Conservation (phyloP, 192 early-diverging fungal species). For the Backusella morwellensis region DNA sequence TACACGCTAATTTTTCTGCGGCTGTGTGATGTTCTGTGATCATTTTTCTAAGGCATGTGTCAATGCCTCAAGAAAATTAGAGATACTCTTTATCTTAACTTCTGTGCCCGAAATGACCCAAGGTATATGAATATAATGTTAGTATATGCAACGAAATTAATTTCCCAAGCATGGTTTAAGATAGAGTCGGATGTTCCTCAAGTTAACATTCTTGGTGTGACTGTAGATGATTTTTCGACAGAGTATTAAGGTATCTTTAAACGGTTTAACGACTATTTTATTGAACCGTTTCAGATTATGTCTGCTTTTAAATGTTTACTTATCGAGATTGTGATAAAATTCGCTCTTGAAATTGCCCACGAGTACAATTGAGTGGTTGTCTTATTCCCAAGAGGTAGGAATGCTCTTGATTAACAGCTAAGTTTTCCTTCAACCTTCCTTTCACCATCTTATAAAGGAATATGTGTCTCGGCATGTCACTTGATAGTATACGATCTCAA, state of each 20-base stretch:
- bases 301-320: too few species aligned
- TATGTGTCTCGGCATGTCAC: too few species aligned
- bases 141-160: neutral
- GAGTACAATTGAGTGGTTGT: too few species aligned
- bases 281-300: neutral
- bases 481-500: too few species aligned
- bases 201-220: neutral
- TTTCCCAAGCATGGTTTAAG: too few species aligned
- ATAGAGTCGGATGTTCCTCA: neutral
- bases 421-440: too few species aligned
- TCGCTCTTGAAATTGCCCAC: too few species aligned
- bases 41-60: slow-evolving; percentile 16
- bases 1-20: too few species aligned
- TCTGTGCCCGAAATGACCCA: slow-evolving; percentile 9
- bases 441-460: too few species aligned
- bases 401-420: too few species aligned
- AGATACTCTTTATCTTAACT: slow-evolving; percentile 26
- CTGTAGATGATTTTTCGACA: neutral
- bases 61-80: neutral
- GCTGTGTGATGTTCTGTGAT: slow-evolving; percentile 26
- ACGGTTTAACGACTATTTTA: neutral
- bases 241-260: neutral
- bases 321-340: too few species aligned
- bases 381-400: too few species aligned
- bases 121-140: neutral